A percentile compares a stretch with the other conserved stretches of the same genome.
Conservation (phyloP, 2,329 filamentous ascomycete species). For the Colletotrichum musicola region DNA sequence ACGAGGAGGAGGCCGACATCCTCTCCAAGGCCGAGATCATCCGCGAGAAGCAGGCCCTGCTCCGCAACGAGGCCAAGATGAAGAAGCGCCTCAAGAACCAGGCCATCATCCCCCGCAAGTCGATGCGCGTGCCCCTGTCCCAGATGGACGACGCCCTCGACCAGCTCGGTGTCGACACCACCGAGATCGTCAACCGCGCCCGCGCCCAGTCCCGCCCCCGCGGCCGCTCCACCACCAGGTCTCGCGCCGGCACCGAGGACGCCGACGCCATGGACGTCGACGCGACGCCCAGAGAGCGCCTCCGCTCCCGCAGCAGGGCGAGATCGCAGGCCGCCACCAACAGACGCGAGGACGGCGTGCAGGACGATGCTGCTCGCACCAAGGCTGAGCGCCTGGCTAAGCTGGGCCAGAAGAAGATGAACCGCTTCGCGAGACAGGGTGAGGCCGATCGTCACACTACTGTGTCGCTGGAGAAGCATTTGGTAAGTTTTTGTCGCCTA, state of each 20-base stretch:
- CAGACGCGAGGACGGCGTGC: constrained; percentile 82
- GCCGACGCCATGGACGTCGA: constrained; percentile 83
- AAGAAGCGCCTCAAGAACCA: constrained; percentile 98
- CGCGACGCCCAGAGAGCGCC: constrained; percentile 65
- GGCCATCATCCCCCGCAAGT: constrained; percentile 88
- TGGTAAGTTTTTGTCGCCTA: constrained; percentile 71
- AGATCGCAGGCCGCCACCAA: constrained; percentile 69
- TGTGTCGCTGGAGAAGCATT: constrained; percentile 86
- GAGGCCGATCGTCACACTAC: constrained; percentile 94
- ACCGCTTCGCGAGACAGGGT: constrained; percentile 95
- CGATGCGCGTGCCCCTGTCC: constrained; percentile 83
- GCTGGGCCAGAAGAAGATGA: constrained; percentile 97
- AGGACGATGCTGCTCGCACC: constrained; percentile 72
- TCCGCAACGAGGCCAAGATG: constrained; percentile 95
- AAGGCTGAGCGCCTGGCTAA: constrained; percentile 91
- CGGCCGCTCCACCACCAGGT: constrained; percentile 77
- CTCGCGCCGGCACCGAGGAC: constrained; percentile 72
- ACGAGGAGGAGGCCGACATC: constrained; percentile 89
- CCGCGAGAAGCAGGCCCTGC: constrained; percentile 91
- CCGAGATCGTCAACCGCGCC: constrained; percentile 78
- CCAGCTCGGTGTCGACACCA: constrained; percentile 86
- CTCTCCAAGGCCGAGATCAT: constrained; percentile 94
- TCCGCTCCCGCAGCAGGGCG: constrained; percentile 79
- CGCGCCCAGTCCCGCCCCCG: constrained; percentile 76
- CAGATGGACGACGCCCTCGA: constrained; percentile 90